Evolutionary conservation across 2,329 filamentous ascomycete genomes (phyloP), one percentile per base, ranked within the genome.

Genomic region (Fusarium sulawesiense): DNA sequence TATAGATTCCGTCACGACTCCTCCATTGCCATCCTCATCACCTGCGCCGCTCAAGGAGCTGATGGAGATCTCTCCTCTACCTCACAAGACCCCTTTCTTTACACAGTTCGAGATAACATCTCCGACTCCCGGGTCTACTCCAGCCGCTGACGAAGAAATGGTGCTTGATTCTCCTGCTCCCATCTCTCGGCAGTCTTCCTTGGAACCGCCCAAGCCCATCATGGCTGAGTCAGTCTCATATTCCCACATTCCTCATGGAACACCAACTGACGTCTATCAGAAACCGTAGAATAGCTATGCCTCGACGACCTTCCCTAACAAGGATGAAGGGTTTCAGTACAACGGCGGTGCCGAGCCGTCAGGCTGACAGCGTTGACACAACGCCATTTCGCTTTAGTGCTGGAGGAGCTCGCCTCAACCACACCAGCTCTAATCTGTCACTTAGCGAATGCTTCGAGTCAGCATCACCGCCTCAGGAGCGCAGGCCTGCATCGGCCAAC

Each of bases 11-110:
- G 88, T 93, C 75, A 97, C 92, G 37, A 97, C 94, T 40, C 94
- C 96, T 63, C 93, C 93, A 45, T 85, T 97, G 55, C 90, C 82
- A 4, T 92, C 93, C 3, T 98, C 94, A 9, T 97, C 95, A 46
- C 94, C 94, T 9, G 89, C 88, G 58, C 87, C 87, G 79, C 86
- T 89, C 55, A 97, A 98, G 93, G 94, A 98, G 77, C 85, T 89
- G 59, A 97, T 98, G 93, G 94, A 98, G 77, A 90, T 98, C 80
- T 98, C 95, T 46, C 95, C 96, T 41, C 83, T 98, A 42, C 94
- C 94, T 64, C 93, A 97, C 84, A 98, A 97, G 84, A 84, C 87
- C 30, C 87, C 92, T 14, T 94, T 89, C 76, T 81, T 85, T 81
- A 79, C 85, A 30, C 86, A 91, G 72, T 84, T 92, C 68, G 89